These are phyloP conservation scores for Jackrogersella minutella DNA, from an alignment of 495 filamentous ascomycete species.

Conservation along the genomic window DNA sequence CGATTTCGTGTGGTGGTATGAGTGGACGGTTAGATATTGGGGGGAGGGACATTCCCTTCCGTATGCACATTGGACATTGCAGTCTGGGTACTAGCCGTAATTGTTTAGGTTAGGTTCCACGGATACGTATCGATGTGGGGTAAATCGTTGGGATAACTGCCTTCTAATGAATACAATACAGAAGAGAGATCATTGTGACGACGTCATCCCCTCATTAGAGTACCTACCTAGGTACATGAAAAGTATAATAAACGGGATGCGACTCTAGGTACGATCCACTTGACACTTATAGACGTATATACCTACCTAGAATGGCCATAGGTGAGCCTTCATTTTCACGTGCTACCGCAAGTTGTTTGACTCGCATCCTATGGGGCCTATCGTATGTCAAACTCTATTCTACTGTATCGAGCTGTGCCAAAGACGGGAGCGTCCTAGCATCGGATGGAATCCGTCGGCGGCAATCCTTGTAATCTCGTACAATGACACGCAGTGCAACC, in stretches of 20 bases:
- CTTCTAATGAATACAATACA: neutral
- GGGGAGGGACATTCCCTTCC: constrained; percentile 3
- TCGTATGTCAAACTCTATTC: neutral
- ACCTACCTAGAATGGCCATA: no score
- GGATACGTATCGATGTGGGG: constrained; percentile 21
- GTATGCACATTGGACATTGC: neutral
- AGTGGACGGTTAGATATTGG: constrained; percentile 19
- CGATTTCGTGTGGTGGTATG: constrained; percentile 23
- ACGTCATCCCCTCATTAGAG: constrained; percentile 6
- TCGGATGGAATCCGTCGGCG: constrained; percentile 20
- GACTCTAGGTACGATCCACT: neutral
- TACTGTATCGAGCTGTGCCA: neutral
- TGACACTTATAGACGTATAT: neutral
- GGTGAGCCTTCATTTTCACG: neutral
- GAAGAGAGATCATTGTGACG: constrained; percentile 2
- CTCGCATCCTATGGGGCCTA: neutral
- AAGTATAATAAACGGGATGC: no score
- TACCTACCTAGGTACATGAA: neutral
- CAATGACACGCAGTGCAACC: constrained; percentile 27
- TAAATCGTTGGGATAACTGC: neutral
- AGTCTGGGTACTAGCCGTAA: neutral
- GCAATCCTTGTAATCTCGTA: constrained; percentile 6
- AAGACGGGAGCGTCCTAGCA: neutral
- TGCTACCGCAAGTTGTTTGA: neutral
- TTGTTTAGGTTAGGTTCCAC: neutral